Conservation (phyloP, 495 filamentous ascomycete genomes). For the Barbatosphaeria neglecta region DNA sequence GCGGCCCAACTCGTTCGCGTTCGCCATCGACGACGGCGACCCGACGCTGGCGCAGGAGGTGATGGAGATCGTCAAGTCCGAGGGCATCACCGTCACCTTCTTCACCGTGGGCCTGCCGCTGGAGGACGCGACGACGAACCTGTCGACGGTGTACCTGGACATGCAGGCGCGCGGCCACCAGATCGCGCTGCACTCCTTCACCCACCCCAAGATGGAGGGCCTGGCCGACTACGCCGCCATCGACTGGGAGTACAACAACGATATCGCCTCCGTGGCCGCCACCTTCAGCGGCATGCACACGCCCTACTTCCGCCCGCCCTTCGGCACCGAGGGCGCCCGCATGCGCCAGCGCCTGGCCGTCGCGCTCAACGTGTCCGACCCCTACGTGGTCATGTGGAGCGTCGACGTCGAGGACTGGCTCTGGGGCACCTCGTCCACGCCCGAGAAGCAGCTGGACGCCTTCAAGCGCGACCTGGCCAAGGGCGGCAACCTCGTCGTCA, state of each 20-base stretch:
- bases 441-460: conserved; percentile 63
- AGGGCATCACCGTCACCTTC: conserved; percentile 59
- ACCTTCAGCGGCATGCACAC: conserved; percentile 30
- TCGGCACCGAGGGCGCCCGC: conserved; percentile 61
- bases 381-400: conserved; percentile 59
- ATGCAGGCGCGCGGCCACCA: conserved; percentile 60
- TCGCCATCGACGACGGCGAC: conserved; percentile 70
- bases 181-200: conserved; percentile 62
- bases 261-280: conserved; percentile 44
- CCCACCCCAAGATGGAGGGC: conserved; percentile 64
- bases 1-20: conserved; percentile 63
- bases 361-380: conserved; percentile 27
- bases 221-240: conserved; percentile 45
- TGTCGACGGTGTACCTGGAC: conserved; percentile 52
- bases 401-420: conserved; percentile 74
- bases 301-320: conserved; percentile 66
- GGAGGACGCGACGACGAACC: conserved; percentile 44
- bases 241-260: conserved; percentile 58
- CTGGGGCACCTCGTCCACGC: conserved; percentile 53
- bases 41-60: conserved; percentile 51
- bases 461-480: conserved; percentile 54
- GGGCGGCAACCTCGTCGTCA: conserved; percentile 63
- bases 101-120: conserved; percentile 65
- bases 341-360: conserved; percentile 53
- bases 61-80: conserved; percentile 52